Evolutionary conservation across 1,139 yeast species (phyloP).

Genomic region (Debaryomyces singareniensis): DNA sequence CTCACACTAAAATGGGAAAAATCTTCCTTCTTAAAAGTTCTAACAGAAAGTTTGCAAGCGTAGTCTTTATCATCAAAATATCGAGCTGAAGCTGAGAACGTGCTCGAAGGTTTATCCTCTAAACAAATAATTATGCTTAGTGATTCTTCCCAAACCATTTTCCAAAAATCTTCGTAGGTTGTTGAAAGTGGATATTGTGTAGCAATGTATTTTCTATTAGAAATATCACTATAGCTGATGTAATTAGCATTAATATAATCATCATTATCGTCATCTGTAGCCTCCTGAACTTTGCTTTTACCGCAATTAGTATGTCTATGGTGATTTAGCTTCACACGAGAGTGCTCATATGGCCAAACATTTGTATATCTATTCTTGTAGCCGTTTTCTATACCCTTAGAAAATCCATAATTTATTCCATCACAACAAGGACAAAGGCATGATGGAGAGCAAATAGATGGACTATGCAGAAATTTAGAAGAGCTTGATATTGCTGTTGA

Average conservation of each 20-base stretch:
- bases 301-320: conserved; percentile 5
- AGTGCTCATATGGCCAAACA: conserved; percentile 43
- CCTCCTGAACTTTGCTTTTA: conserved; percentile 4
- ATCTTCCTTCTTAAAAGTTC: conserved; percentile 9
- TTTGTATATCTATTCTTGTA: conserved; percentile 40
- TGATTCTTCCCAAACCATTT: conserved; percentile 43
- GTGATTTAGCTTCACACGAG: conserved; percentile 28
- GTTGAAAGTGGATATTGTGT: conserved; percentile 38
- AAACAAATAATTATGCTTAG: conserved; percentile 65
- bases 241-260: conserved; percentile 42
- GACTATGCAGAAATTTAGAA: conserved; percentile 8
- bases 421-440: conserved; percentile 42
- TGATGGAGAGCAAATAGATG: conserved; percentile 37
- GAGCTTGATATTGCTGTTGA: conserved; percentile 20
- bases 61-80: conserved; percentile 18
- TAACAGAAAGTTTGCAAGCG: conserved; percentile 5
- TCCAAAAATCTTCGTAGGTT: conserved; percentile 41
- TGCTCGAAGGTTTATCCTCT: conserved; percentile 33
- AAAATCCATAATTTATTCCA: conserved; percentile 39
- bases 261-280: conserved; percentile 13
- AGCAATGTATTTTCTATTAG: conserved; percentile 30
- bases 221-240: conserved; percentile 16
- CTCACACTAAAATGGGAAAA: conserved; percentile 15
- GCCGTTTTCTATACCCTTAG: conserved; percentile 46
- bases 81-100: conserved; percentile 7